A percentile compares a stretch with the other conserved stretches of the same genome.
Evolutionary conservation across 768 basidiomycete genomes (phyloP).

Genomic region (Psilocybe cubensis): DNA sequence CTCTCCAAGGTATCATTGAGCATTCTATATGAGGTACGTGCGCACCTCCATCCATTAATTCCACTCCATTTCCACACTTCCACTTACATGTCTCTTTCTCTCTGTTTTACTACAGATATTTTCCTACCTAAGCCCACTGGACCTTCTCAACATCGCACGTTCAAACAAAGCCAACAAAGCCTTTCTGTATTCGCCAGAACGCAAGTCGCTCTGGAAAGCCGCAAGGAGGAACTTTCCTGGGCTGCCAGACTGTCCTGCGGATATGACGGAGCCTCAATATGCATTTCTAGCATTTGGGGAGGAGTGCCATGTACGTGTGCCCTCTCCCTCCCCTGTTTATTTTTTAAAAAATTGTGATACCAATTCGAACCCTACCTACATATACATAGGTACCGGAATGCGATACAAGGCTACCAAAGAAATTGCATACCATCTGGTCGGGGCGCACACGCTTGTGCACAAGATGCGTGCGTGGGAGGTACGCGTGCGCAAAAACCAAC

Average conservation of each 20-base stretch:
- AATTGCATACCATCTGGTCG: too few species aligned
- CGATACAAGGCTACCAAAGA: too few species aligned
- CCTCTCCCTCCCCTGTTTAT: background rate
- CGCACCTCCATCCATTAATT: too few species aligned
- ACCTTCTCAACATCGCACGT: conserved; percentile 47
- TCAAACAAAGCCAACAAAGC: conserved; percentile 44
- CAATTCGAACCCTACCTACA: background rate
- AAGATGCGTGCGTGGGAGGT: too few species aligned
- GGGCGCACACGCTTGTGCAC: too few species aligned
- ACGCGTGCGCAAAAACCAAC: too few species aligned
- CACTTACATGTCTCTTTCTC: too few species aligned
- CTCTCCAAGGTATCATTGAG: too few species aligned
- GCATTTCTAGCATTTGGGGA: conserved; percentile 32
- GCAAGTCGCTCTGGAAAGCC: background rate
- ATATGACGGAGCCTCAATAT: conserved; percentile 37
- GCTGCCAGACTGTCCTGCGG: conserved; percentile 28
- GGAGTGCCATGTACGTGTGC: conserved; percentile 7
- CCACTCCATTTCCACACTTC: too few species aligned
- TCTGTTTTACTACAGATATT: too few species aligned
- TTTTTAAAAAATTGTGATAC: background rate
- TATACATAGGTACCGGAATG: too few species aligned
- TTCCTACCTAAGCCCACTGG: conserved; percentile 45
- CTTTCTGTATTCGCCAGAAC: conserved; percentile 36
- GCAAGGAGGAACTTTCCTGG: conserved; percentile 1
- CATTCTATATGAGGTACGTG: too few species aligned